These are phyloP conservation scores for Talaromyces sp. DNA, from an alignment of 2,329 filamentous ascomycete species.

Conservation along the genomic window DNA sequence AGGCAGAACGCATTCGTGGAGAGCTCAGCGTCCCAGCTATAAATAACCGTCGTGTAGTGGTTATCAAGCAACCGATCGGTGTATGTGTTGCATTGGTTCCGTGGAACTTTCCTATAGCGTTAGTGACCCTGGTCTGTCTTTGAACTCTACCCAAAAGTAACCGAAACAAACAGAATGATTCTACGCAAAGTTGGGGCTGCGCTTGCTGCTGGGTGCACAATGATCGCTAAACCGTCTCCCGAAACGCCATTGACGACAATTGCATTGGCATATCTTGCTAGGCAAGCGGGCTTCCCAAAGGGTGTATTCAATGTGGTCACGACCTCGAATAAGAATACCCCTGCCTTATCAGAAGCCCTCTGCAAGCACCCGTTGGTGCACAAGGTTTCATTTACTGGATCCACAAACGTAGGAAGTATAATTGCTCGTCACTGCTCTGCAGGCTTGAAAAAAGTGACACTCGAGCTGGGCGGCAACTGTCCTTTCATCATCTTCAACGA, in stretches of 20 bases:
- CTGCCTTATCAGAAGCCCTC: constrained; percentile 44
- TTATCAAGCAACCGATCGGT: constrained; percentile 70
- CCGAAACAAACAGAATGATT: too few species aligned
- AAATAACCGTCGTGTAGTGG: constrained; percentile 61
- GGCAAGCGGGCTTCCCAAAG: constrained; percentile 54
- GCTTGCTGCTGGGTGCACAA: constrained; percentile 67
- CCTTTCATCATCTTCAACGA: constrained; percentile 60
- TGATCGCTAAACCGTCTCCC: constrained; percentile 68
- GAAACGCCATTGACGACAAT: constrained; percentile 60
- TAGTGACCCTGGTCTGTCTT: too few species aligned
- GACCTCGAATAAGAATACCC: constrained; percentile 41
- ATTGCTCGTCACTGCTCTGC: constrained; percentile 57
- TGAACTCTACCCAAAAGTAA: too few species aligned
- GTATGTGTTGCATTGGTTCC: constrained; percentile 65
- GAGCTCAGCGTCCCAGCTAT: constrained; percentile 37
- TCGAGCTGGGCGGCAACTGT: constrained; percentile 63
- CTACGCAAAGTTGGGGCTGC: constrained; percentile 64
- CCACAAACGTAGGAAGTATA: constrained; percentile 51
- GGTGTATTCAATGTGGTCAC: constrained; percentile 60
- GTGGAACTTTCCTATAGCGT: constrained; percentile 67
- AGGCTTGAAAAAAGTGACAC: constrained; percentile 62
- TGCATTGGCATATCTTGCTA: constrained; percentile 48
- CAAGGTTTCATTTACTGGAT: constrained; percentile 56
- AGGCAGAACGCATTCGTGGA: constrained; percentile 59
- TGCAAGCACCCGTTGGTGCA: constrained; percentile 54